Evolutionary conservation across 73 alveolate genomes (phyloP).

Genomic region (Breviolum minutum): DNA sequence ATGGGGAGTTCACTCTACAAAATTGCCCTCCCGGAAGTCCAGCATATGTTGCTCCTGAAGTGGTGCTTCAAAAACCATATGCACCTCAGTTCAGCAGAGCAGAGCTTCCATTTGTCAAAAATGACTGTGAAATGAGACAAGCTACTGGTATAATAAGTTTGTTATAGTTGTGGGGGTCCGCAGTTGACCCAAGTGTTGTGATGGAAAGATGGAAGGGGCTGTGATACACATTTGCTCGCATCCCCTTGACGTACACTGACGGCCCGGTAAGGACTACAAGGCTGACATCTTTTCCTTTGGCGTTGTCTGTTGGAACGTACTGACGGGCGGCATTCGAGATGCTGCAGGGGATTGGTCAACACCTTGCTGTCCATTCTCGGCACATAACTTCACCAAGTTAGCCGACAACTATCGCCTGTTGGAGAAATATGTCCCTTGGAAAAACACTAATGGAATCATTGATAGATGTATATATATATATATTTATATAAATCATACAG

Average conservation of each 20-base stretch:
- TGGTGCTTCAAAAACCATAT: slow-evolving; percentile 76
- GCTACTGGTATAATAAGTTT: too few relatives aligned
- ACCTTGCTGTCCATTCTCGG: slow-evolving; percentile 61
- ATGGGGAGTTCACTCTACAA: slow-evolving; percentile 87
- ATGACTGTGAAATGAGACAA: too few relatives aligned
- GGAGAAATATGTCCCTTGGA: slow-evolving; percentile 58
- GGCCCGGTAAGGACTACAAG: slow-evolving; percentile 29
- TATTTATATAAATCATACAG: too few relatives aligned
- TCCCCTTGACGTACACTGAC: neutral
- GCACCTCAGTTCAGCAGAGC: neutral
- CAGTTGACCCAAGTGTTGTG: neutral
- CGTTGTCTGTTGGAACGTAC: slow-evolving; percentile 86
- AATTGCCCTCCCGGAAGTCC: slow-evolving; percentile 94
- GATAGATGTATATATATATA: too few relatives aligned
- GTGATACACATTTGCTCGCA: neutral
- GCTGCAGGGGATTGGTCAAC: slow-evolving; percentile 90
- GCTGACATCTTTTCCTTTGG: slow-evolving; percentile 93
- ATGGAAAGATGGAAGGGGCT: neutral
- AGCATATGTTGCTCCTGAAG: slow-evolving; percentile 86
- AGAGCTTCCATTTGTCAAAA: neutral
- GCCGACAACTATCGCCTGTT: slow-evolving; percentile 70
- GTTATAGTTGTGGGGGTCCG: neutral
- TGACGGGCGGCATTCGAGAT: slow-evolving; percentile 73
- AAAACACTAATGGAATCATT: neutral
- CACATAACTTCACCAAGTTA: slow-evolving; percentile 68